phyloP scores from a whole-genome alignment of 2,329 filamentous ascomycete genomes.

The Fusarium luffae region DNA sequence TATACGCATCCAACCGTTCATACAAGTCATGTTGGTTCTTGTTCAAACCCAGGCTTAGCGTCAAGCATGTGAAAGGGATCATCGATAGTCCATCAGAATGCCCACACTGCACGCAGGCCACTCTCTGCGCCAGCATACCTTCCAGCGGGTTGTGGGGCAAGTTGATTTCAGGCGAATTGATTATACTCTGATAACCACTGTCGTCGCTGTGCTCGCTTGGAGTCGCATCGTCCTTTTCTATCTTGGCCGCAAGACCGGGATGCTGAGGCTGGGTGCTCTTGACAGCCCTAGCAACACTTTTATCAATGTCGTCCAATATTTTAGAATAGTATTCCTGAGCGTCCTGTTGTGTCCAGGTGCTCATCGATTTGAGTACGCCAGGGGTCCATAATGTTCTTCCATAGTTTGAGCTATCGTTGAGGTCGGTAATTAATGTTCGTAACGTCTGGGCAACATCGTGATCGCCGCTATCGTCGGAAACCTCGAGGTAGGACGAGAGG shows the following conservation, averaged over 20 bases:
- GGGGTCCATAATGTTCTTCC: slow-evolving; percentile 86
- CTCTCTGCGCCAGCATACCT: slow-evolving; percentile 86
- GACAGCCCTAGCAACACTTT: slow-evolving; percentile 70
- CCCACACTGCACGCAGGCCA: slow-evolving; percentile 86
- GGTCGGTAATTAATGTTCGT: slow-evolving; percentile 72
- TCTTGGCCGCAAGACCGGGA: slow-evolving; percentile 55
- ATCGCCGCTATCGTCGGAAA: slow-evolving; percentile 44
- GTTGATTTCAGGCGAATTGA: slow-evolving; percentile 51
- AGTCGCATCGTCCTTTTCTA: slow-evolving; percentile 55
- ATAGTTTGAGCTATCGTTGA: slow-evolving; percentile 77
- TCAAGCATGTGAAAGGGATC: slow-evolving; percentile 94
- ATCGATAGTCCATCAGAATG: slow-evolving; percentile 89
- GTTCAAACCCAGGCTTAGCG: slow-evolving; percentile 78
- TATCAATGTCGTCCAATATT: slow-evolving; percentile 85
- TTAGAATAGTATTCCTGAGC: slow-evolving; percentile 98
- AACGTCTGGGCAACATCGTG: slow-evolving; percentile 62
- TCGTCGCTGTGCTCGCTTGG: slow-evolving; percentile 65
- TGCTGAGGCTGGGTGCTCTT: slow-evolving; percentile 43
- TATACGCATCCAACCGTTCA: slow-evolving; percentile 86
- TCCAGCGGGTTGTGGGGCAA: slow-evolving; percentile 80
- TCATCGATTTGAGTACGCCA: slow-evolving; percentile 86
- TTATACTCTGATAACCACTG: slow-evolving; percentile 65
- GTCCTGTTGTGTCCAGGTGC: slow-evolving; percentile 95
- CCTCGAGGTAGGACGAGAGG: slow-evolving; percentile 60
- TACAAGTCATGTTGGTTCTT: slow-evolving; percentile 74